Base-by-base conservation (phyloP, 805 yeast species). In the Ogataea parapolymorpha region DNA sequence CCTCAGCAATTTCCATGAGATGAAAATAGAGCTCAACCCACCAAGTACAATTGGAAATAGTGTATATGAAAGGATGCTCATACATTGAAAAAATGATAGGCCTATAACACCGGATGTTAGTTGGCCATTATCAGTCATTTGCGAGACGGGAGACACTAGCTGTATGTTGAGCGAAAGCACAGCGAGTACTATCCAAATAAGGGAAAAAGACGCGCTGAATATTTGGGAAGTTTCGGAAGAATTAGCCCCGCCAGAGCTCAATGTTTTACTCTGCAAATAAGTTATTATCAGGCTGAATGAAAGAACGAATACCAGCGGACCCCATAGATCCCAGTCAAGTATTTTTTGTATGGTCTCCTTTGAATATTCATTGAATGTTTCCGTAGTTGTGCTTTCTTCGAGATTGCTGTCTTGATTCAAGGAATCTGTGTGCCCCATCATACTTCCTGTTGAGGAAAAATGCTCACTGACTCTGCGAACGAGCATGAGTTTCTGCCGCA, bases 271-370 rank as follows among this genome's bases (percentile, higher is more conserved):
- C 46, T 65, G 69, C 10, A 75, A 54, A 41, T 71, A 62, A 2
- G 80, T 79, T 41, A 77, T 61, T 15, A 72, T 56, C 32, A 75
- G 70, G 15, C 77, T 65, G 48, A 71, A 76, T 10, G 63, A 57
- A 34, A 77, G 62, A 11, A 75, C 72, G 41, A 77, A 73, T 15
- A 77, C 67, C 32, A 77, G 56, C 2, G 82, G 82, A 1, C 82
- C 82, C 82, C 82, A 77, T 36, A 77, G 59, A 56, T 77, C 82
- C 82, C 82, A 77, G 40, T 77, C 82, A 38, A 76, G 47, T 10
- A 67, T 68, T 39, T 62, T 61, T 14, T 54, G 53, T 20, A 64
- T 56, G 3, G 66, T 46, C 13, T 62, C 67, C 27, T 54, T 48
- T 2, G 69, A 61, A 16, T 62, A 65, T 25, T 64, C 69, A 18